Conservation (phyloP, 495 filamentous ascomycete species). For the Penicillium daleae region DNA sequence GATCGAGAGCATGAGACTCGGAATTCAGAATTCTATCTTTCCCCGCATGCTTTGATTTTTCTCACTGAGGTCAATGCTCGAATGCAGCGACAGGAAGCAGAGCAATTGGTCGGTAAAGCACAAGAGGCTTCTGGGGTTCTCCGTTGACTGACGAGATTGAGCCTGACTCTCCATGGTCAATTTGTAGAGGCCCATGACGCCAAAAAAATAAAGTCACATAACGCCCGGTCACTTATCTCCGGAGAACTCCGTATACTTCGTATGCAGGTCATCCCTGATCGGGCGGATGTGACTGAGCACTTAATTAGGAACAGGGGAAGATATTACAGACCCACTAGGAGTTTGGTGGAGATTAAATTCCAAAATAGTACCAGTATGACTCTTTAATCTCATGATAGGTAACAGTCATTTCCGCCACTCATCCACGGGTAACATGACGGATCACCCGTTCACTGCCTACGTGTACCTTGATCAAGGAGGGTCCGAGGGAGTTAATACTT, state of each 20-base stretch:
- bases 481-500: no score
- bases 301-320: not conserved
- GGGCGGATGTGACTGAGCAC: not conserved
- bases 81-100: not conserved
- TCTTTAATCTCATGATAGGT: not conserved
- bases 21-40: not conserved
- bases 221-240: not conserved
- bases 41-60: not conserved
- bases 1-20: no score
- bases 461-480: not conserved
- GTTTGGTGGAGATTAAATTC: constrained; percentile 9
- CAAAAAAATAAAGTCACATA: not conserved
- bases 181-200: not conserved
- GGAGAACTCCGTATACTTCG: not conserved
- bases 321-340: constrained; percentile 3
- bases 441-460: not conserved
- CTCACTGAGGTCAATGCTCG: not conserved
- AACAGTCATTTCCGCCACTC: not conserved
- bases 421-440: not conserved
- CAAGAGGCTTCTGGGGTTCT: not conserved
- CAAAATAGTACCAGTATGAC: constrained; percentile 4
- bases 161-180: not conserved
- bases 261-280: not conserved
- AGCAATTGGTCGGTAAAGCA: not conserved
- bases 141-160: not conserved